Evolutionary conservation across 2,329 filamentous ascomycete genomes (phyloP).

Genomic region (Colletotrichum sp.): DNA sequence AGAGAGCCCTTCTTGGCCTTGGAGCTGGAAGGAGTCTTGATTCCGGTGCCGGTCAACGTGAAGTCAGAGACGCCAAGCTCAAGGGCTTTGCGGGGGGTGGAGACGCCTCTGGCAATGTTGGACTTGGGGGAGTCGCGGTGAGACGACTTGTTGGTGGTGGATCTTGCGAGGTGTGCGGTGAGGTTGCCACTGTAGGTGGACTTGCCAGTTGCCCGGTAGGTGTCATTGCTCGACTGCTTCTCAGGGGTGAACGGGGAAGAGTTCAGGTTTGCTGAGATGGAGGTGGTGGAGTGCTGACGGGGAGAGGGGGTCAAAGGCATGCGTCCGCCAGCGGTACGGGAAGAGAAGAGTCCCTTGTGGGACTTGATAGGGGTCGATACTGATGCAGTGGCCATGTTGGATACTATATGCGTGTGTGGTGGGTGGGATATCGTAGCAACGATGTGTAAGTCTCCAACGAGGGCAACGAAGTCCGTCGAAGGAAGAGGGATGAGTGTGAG

Average conservation of each 20-base stretch:
- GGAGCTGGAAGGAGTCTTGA: constrained; percentile 63
- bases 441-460: constrained; percentile 46
- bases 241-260: constrained; percentile 83
- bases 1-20: constrained; percentile 62
- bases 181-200: constrained; percentile 84
- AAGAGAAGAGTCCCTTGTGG: constrained; percentile 90
- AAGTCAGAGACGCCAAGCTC: constrained; percentile 95
- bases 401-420: constrained; percentile 24
- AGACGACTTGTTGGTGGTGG: constrained; percentile 63
- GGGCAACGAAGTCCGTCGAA: constrained; percentile 52
- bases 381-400: constrained; percentile 78
- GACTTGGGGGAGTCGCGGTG: constrained; percentile 94
- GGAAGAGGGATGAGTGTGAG: constrained; percentile 34
- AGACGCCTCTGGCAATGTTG: constrained; percentile 80
- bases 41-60: constrained; percentile 83
- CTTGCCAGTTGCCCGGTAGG: constrained; percentile 60
- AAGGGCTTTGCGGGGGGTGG: constrained; percentile 80
- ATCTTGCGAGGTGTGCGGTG: constrained; percentile 78
- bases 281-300: constrained; percentile 60
- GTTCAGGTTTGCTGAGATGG: constrained; percentile 56
- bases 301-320: constrained; percentile 96
- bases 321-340: constrained; percentile 91
- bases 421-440: constrained; percentile 36
- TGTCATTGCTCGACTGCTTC: constrained; percentile 57
- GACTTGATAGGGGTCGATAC: constrained; percentile 94